These are phyloP conservation scores for Trichoderma lentiforme DNA, from an alignment of 2,329 filamentous ascomycete genomes.

Conservation along the genomic window DNA sequence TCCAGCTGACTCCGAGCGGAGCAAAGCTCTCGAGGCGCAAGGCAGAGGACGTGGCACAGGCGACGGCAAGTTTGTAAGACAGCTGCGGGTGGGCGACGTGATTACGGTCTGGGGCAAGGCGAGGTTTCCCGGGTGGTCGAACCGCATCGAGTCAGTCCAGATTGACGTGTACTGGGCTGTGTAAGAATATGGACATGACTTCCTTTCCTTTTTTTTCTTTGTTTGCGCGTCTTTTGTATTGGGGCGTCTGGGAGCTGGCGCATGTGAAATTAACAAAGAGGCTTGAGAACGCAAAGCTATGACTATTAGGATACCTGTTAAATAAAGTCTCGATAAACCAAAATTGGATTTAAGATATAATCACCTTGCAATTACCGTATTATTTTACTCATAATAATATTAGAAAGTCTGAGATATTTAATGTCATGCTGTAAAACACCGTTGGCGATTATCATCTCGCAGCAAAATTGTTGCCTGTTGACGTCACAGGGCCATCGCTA, in stretches of 20 bases:
- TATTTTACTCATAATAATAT: not conserved
- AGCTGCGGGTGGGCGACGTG: constrained; percentile 56
- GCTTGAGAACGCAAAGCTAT: not conserved
- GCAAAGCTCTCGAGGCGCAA: constrained; percentile 33
- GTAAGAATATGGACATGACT: not conserved
- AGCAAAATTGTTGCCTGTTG: not conserved
- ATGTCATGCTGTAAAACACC: not conserved
- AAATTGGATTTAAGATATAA: not conserved
- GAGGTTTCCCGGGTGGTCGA: constrained; percentile 54
- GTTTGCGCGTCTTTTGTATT: not conserved
- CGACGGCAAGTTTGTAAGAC: constrained; percentile 54
- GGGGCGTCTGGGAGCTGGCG: not conserved
- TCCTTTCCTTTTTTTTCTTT: not conserved
- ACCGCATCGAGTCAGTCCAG: constrained; percentile 47
- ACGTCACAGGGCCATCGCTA: not conserved
- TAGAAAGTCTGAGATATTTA: not conserved
- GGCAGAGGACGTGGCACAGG: constrained; percentile 52
- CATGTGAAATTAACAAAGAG: not conserved
- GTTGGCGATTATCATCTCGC: not conserved
- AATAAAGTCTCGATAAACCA: not conserved
- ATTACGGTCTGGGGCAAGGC: constrained; percentile 60
- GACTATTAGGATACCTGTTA: not conserved
- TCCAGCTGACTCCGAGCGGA: constrained; percentile 41
- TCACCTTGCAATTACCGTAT: not conserved
- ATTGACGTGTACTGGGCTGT: constrained; percentile 60